phyloP scores from a whole-genome alignment of 345 rosid species.

The Eucalyptus cloeziana region DNA sequence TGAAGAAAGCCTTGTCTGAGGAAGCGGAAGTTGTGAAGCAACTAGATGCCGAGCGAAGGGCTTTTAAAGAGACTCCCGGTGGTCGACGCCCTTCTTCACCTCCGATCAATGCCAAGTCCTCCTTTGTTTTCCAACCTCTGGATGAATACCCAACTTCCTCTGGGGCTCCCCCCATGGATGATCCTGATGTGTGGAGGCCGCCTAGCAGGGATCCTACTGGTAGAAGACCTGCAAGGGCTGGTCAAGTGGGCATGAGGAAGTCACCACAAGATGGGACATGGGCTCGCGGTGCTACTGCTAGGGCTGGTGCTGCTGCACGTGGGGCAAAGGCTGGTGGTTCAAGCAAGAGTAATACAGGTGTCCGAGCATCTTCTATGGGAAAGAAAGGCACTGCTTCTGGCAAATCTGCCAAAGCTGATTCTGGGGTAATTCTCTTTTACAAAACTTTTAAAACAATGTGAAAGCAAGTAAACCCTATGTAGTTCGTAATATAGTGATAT shows the following conservation, averaged over 20 bases:
- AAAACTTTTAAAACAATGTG: background rate
- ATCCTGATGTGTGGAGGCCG: constrained; percentile 99
- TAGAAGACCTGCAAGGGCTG: constrained; percentile 75
- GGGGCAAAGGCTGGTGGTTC: constrained; percentile 62
- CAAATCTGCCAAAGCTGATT: constrained; percentile 68
- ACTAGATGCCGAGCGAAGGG: constrained; percentile 85
- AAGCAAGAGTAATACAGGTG: constrained; percentile 41
- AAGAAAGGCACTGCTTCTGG: constrained; percentile 66
- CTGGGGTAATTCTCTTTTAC: constrained; percentile 35
- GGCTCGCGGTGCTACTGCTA: constrained; percentile 66
- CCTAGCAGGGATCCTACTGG: constrained; percentile 68
- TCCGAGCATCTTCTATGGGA: constrained; percentile 60
- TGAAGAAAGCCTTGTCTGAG: constrained; percentile 77
- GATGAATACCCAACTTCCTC: constrained; percentile 97
- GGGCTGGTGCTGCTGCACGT: constrained; percentile 50
- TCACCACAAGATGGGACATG: constrained; percentile 91
- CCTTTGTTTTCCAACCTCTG: constrained; percentile 90
- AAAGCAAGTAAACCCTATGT: background rate
- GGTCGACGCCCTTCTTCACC: constrained; percentile 81
- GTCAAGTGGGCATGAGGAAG: constrained; percentile 70
- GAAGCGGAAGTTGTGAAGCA: constrained; percentile 92
- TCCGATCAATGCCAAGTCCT: constrained; percentile 70
- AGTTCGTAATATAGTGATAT: background rate
- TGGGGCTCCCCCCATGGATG: constrained; percentile 69
- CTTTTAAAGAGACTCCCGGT: constrained; percentile 72